These are phyloP conservation scores for Medicago arabica DNA, from an alignment of 306 rosid genomes.

Conservation along the genomic window DNA sequence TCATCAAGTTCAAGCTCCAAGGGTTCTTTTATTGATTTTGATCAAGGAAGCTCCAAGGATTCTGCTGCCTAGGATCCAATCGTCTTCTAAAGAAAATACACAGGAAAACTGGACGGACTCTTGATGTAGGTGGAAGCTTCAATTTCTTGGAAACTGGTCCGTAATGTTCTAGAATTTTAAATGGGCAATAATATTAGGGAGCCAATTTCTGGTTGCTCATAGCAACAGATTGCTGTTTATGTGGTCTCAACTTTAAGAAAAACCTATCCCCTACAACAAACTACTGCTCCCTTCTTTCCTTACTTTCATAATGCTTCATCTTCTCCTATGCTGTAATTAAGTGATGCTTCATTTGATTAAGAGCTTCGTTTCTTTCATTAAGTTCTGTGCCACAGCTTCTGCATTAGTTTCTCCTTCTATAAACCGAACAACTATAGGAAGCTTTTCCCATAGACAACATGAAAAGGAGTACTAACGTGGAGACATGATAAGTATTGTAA, in stretches of 20 bases:
- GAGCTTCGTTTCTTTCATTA: not conserved
- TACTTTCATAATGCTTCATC: not conserved
- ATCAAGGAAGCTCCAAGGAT: not conserved
- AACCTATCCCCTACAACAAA: not conserved
- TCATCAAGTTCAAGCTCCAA: not conserved
- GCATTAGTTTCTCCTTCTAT: not conserved
- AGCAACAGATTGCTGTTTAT: not conserved
- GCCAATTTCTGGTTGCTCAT: constrained; percentile 3
- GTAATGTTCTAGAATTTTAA: not conserved
- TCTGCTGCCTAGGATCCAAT: not conserved
- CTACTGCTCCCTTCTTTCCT: not conserved
- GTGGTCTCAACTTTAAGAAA: not conserved
- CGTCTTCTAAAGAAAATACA: not conserved
- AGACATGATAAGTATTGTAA: not conserved
- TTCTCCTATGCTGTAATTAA: not conserved
- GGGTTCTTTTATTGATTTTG: not conserved
- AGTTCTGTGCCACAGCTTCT: not conserved
- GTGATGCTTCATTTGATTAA: not conserved
- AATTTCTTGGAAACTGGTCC: not conserved
- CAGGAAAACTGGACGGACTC: not conserved
- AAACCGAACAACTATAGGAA: not conserved
- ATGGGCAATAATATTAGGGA: not conserved
- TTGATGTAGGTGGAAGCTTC: not conserved
- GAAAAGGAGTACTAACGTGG: not conserved
- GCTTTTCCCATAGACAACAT: not conserved